These are phyloP conservation scores for Karstenula rhodostoma DNA, from an alignment of 2,329 filamentous ascomycete genomes.

Conservation along the genomic window DNA sequence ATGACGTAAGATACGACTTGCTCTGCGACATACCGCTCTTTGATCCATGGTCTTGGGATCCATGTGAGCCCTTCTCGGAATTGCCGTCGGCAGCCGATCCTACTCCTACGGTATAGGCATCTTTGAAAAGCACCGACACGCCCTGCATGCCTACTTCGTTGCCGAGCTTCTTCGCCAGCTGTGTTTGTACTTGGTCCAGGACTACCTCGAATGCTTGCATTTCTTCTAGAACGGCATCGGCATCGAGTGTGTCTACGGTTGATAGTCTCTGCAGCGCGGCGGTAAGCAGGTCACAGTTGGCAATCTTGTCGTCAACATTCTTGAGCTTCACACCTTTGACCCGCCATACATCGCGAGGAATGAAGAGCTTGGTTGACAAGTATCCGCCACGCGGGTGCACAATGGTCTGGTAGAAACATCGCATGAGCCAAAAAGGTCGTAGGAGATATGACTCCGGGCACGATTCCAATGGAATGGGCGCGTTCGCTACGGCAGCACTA, in stretches of 20 bases:
- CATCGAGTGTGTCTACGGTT: conserved; percentile 86
- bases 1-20: conserved; percentile 83
- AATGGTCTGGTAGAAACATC: conserved; percentile 90
- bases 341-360: conserved; percentile 91
- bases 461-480: conserved; percentile 83
- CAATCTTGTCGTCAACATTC: conserved; percentile 90
- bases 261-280: conserved; percentile 85
- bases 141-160: conserved; percentile 88
- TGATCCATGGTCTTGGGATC: conserved; percentile 41
- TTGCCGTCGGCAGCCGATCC: conserved; percentile 35
- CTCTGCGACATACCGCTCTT: conserved; percentile 51
- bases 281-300: conserved; percentile 89
- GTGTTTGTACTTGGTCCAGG: conserved; percentile 82
- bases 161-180: conserved; percentile 84
- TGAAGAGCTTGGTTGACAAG: conserved; percentile 87
- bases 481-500: conserved; percentile 67
- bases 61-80: conserved; percentile 36
- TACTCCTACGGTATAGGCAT: conserved; percentile 58
- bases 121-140: conserved; percentile 76
- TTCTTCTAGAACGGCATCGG: conserved; percentile 90
- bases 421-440: conserved; percentile 98
- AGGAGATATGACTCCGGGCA: conserved; percentile 89
- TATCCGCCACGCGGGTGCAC: conserved; percentile 92
- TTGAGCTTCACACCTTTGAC: conserved; percentile 94
- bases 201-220: conserved; percentile 89